phyloP scores from a whole-genome alignment of 106 monocot species.

The Allium cepa region DNA sequence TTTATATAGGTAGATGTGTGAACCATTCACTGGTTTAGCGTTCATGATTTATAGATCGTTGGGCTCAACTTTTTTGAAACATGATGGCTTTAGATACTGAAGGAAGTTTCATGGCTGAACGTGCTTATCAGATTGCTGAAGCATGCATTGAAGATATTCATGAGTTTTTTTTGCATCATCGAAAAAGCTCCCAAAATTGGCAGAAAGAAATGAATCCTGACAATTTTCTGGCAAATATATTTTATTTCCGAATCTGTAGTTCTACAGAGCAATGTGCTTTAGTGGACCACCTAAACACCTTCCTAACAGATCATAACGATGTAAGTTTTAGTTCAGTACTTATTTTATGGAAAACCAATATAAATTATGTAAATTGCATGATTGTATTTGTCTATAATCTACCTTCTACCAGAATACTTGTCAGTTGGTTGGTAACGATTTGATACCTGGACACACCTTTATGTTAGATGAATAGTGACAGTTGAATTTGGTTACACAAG shows the following conservation, averaged over 20 bases:
- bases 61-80: constrained; percentile 2
- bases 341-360: too few relatives aligned
- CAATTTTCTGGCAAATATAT: constrained; percentile 69
- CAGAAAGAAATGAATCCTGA: constrained; percentile 42
- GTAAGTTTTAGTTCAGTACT: constrained; percentile 22
- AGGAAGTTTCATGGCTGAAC: constrained; percentile 99
- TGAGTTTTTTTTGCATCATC: constrained; percentile 27
- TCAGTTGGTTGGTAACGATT: background rate
- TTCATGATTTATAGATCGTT: too few relatives aligned
- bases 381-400: too few relatives aligned
- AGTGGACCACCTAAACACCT: constrained; percentile 76
- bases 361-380: too few relatives aligned
- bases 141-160: constrained; percentile 56
- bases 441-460: background rate
- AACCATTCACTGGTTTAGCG: background rate
- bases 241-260: constrained; percentile 96
- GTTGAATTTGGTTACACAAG: too few relatives aligned
- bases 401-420: background rate
- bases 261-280: constrained; percentile 95
- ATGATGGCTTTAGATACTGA: constrained; percentile 67
- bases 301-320: constrained; percentile 68
- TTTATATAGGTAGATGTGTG: constrained; percentile 78
- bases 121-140: constrained; percentile 94
- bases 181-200: constrained; percentile 15
- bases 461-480: background rate